Evolutionary conservation across 2,329 filamentous ascomycete species (phyloP).

Genomic region (Neonectria sp.): DNA sequence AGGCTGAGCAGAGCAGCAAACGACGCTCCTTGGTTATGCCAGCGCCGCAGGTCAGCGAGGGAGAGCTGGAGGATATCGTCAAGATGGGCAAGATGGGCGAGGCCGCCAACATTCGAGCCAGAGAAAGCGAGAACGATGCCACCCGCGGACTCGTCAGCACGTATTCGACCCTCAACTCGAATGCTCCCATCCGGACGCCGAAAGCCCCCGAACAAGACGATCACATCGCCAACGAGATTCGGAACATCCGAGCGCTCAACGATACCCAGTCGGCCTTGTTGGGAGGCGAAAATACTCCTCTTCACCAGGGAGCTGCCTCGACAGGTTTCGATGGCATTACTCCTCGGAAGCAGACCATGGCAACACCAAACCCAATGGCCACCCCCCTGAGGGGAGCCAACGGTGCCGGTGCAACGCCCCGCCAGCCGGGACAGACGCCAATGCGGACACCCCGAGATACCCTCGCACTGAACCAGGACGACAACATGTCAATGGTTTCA

Average conservation of each 20-base stretch:
- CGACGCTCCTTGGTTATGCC: slow-evolving; percentile 87
- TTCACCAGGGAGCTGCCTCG: slow-evolving; percentile 85
- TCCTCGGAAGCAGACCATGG: slow-evolving; percentile 83
- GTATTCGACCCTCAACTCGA: slow-evolving; percentile 85
- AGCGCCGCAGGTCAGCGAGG: slow-evolving; percentile 91
- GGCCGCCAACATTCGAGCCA: slow-evolving; percentile 82
- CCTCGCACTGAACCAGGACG: slow-evolving; percentile 84
- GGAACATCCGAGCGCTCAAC: slow-evolving; percentile 91
- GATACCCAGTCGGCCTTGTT: slow-evolving; percentile 94
- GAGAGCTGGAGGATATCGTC: slow-evolving; percentile 95
- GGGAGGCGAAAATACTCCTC: slow-evolving; percentile 92
- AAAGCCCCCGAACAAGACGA: slow-evolving; percentile 94
- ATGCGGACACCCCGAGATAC: slow-evolving; percentile 90
- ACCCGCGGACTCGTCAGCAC: slow-evolving; percentile 90
- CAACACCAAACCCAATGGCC: slow-evolving; percentile 96
- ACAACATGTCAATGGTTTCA: slow-evolving; percentile 76
- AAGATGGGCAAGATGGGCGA: slow-evolving; percentile 98
- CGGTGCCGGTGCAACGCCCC: slow-evolving; percentile 78
- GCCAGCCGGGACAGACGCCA: slow-evolving; percentile 83
- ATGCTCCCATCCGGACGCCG: slow-evolving; percentile 92
- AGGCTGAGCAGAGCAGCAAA: slow-evolving; percentile 98
- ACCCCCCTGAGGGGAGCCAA: slow-evolving; percentile 82
- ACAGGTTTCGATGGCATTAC: slow-evolving; percentile 91
- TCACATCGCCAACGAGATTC: slow-evolving; percentile 95
- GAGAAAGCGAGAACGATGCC: slow-evolving; percentile 85